Percentiles rank a stretch among this genome's conserved stretches.
Conservation (phyloP, 345 rosid genomes). For the Hibiscus syriacus region DNA sequence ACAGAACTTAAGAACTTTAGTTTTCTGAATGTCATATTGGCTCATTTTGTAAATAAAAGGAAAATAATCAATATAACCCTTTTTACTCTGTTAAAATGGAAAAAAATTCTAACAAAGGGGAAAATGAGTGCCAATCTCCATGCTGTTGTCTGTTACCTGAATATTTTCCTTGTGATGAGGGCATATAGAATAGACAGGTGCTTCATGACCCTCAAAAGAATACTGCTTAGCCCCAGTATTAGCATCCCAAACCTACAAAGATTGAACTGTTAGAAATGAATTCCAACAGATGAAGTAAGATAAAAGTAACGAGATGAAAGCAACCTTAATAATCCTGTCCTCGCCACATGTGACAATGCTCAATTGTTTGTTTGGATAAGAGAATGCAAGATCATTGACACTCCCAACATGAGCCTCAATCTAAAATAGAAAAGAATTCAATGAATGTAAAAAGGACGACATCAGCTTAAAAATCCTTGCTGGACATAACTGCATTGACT, state of each 20-base stretch:
- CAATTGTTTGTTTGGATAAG: conserved; percentile 64
- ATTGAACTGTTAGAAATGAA: conserved; percentile 16
- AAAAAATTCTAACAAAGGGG: conserved; percentile 4
- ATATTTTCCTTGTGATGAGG: conserved; percentile 81
- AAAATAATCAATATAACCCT: neutral
- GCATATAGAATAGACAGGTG: conserved; percentile 74
- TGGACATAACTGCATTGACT: neutral
- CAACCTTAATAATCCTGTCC: conserved; percentile 70
- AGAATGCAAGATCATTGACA: conserved; percentile 79
- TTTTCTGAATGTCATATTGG: too few relatives aligned
- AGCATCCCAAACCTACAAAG: conserved; percentile 82
- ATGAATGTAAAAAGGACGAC: neutral
- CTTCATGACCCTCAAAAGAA: conserved; percentile 76
- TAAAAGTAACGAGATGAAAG: conserved; percentile 6
- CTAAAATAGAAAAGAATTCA: conserved; percentile 26
- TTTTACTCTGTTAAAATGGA: neutral
- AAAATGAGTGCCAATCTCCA: conserved; percentile 1
- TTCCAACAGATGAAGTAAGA: neutral
- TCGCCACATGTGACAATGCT: conserved; percentile 77
- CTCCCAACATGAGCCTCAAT: conserved; percentile 84
- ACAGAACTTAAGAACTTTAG: neutral
- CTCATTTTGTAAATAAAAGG: neutral
- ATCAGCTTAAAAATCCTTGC: neutral
- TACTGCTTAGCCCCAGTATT: conserved; percentile 41
- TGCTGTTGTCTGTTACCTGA: conserved; percentile 41